A percentile compares a stretch with the other conserved stretches of the same genome.
Evolutionary conservation across 2,329 filamentous ascomycete species (phyloP).

Genomic region (Grosmannia penicillata): DNA sequence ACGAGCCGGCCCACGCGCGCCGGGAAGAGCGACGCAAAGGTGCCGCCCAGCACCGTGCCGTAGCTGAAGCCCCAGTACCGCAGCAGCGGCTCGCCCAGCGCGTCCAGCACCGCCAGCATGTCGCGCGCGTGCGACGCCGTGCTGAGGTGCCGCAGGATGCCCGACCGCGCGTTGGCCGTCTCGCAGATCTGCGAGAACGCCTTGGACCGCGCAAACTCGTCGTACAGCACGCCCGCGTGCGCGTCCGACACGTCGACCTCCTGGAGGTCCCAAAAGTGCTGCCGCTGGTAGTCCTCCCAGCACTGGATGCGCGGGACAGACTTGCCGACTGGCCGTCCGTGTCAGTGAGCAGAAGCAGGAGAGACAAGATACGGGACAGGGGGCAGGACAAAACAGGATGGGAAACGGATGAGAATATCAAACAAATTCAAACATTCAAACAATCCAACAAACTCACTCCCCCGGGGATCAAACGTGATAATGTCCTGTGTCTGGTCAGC

Average conservation of each 20-base stretch:
- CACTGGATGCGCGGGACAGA: conserved; percentile 36
- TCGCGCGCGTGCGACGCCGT: conserved; percentile 30
- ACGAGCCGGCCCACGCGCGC: conserved; percentile 34
- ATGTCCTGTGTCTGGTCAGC: conserved; percentile 23
- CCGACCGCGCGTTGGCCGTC: conserved; percentile 18
- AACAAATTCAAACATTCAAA: too few species aligned
- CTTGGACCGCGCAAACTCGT: conserved; percentile 26
- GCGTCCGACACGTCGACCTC: conserved; percentile 30
- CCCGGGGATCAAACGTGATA: conserved; percentile 35
- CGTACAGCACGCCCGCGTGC: conserved; percentile 28
- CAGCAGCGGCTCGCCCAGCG: conserved; percentile 25
- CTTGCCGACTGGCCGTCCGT: conserved; percentile 25
- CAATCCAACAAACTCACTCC: conserved; percentile 23
- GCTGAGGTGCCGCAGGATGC: conserved; percentile 25
- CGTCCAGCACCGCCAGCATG: conserved; percentile 29
- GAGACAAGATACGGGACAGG: too few species aligned
- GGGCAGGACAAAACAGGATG: too few species aligned
- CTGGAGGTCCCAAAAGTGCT: conserved; percentile 27
- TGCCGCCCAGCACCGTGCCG: conserved; percentile 35
- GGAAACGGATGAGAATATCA: too few species aligned
- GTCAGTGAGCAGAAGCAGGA: too few species aligned
- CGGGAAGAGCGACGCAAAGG: conserved; percentile 36
- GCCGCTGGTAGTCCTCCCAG: conserved; percentile 27
- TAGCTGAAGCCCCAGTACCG: conserved; percentile 42
- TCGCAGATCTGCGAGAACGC: conserved; percentile 30